Percentiles rank a stretch among this genome's conserved stretches.
Evolutionary conservation across 2,329 filamentous ascomycete genomes (phyloP).

Genomic region (Cladophialophora bantiana): DNA sequence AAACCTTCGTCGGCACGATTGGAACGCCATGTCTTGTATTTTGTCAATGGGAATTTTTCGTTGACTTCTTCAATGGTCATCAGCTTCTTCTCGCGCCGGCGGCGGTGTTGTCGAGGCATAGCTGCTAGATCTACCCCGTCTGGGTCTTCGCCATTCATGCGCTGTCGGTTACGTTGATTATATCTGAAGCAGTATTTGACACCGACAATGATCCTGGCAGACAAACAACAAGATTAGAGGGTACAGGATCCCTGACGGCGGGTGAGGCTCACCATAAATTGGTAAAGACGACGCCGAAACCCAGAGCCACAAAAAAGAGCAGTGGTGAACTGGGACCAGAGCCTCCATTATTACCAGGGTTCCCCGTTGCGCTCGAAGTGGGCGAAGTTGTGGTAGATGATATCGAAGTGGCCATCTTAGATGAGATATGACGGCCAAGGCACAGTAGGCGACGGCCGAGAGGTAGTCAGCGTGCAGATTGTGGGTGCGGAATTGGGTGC

Average conservation of each 20-base stretch:
- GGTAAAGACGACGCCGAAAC: constrained; percentile 97
- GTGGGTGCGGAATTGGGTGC: constrained; percentile 6
- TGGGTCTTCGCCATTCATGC: constrained; percentile 78
- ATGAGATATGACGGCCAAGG: constrained; percentile 20
- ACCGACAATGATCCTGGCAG: constrained; percentile 91
- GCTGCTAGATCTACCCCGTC: constrained; percentile 87
- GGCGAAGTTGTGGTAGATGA: constrained; percentile 32
- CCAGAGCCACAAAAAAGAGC: constrained; percentile 92
- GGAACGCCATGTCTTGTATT: constrained; percentile 95
- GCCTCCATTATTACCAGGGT: constrained; percentile 47
- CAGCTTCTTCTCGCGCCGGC: constrained; percentile 93
- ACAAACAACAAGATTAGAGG: constrained; percentile 1
- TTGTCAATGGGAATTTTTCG: constrained; percentile 91
- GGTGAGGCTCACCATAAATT: constrained; percentile 82
- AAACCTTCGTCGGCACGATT: constrained; percentile 82
- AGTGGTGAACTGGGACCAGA: constrained; percentile 71
- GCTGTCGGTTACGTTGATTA: constrained; percentile 86
- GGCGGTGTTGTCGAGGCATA: constrained; percentile 83
- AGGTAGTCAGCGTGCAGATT: constrained; percentile 21
- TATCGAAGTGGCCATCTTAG: constrained; percentile 32
- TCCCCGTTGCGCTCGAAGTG: constrained; percentile 38
- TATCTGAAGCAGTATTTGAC: constrained; percentile 99
- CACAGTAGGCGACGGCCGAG: not conserved
- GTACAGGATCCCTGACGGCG: not conserved
- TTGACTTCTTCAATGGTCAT: constrained; percentile 99